These are phyloP conservation scores for Diaporthe aspalathi DNA, from an alignment of 2,329 filamentous ascomycete species.

Conservation along the genomic window DNA sequence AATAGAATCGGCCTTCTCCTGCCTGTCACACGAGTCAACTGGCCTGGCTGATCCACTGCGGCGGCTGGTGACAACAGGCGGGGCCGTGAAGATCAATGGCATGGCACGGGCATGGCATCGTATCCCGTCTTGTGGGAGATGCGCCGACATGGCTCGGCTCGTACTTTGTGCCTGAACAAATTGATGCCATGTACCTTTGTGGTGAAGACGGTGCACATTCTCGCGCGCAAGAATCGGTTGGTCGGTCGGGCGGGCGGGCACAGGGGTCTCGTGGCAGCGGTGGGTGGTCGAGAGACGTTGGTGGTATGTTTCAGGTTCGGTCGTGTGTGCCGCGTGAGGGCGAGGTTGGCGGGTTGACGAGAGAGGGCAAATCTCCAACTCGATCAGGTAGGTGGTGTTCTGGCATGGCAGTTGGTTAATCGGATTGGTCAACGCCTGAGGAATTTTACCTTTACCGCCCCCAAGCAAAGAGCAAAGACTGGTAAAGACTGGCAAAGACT, in stretches of 20 bases:
- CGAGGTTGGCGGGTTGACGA: neutral
- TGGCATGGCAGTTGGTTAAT: neutral
- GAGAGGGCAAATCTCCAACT: slow-evolving; percentile 24
- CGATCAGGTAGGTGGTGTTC: slow-evolving; percentile 5
- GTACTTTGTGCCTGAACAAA: slow-evolving; percentile 2
- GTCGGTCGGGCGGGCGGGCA: neutral
- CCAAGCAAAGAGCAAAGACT: too few relatives aligned
- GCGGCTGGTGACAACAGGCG: slow-evolving; percentile 25
- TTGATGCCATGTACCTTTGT: neutral
- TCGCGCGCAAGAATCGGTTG: slow-evolving; percentile 12
- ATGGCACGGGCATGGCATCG: slow-evolving; percentile 1
- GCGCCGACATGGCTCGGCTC: slow-evolving; percentile 6
- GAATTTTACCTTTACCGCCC: slow-evolving; percentile 28
- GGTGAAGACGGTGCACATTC: neutral
- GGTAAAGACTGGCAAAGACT: too few relatives aligned
- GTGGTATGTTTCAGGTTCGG: slow-evolving; percentile 27
- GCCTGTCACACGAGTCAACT: slow-evolving; percentile 20
- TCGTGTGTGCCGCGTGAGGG: slow-evolving; percentile 13
- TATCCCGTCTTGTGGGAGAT: slow-evolving; percentile 7
- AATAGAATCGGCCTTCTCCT: neutral
- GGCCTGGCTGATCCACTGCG: slow-evolving; percentile 14
- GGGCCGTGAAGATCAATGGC: slow-evolving; percentile 27
- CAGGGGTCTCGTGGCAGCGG: neutral
- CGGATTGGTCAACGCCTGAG: slow-evolving; percentile 1
- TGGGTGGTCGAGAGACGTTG: neutral